Conservation (phyloP, 805 yeast genomes). For the Tetrapisispora arboricola region DNA sequence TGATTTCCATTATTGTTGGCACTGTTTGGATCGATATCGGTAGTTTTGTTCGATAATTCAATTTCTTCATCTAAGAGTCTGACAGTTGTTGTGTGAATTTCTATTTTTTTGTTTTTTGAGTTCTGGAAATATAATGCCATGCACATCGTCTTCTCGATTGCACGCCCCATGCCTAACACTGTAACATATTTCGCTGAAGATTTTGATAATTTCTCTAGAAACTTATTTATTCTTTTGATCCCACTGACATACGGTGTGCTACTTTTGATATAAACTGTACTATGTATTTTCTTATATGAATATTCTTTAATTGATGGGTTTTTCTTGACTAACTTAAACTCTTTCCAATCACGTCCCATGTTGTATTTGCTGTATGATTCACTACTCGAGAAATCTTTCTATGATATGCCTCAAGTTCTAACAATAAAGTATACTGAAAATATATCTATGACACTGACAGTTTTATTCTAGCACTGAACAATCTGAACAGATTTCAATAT, state of each 20-base stretch:
- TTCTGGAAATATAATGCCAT: slow-evolving; percentile 51
- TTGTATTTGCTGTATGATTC: too few species aligned
- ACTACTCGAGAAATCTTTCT: too few species aligned
- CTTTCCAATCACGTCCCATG: not conserved
- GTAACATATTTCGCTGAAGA: slow-evolving; percentile 37
- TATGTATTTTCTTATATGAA: slow-evolving; percentile 37
- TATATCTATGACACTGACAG: too few species aligned
- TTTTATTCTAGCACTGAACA: too few species aligned
- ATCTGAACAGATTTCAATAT: too few species aligned
- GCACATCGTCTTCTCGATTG: slow-evolving; percentile 53
- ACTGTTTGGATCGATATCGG: too few species aligned
- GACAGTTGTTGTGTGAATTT: slow-evolving; percentile 52
- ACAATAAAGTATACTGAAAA: too few species aligned
- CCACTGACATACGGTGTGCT: slow-evolving; percentile 67
- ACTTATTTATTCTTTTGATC: slow-evolving; percentile 50
- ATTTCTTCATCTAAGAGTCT: slow-evolving; percentile 51
- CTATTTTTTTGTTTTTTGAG: slow-evolving; percentile 42
- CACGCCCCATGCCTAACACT: slow-evolving; percentile 67
- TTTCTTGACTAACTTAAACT: not conserved
- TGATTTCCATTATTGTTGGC: too few species aligned
- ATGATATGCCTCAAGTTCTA: too few species aligned
- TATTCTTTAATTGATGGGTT: slow-evolving; percentile 20
- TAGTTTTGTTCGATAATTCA: slow-evolving; percentile 18
- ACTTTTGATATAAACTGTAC: slow-evolving; percentile 48
- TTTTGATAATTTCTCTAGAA: slow-evolving; percentile 38